Evolutionary conservation across 2,329 filamentous ascomycete species (phyloP).

Genomic region (Aspergillus thermomutatus): DNA sequence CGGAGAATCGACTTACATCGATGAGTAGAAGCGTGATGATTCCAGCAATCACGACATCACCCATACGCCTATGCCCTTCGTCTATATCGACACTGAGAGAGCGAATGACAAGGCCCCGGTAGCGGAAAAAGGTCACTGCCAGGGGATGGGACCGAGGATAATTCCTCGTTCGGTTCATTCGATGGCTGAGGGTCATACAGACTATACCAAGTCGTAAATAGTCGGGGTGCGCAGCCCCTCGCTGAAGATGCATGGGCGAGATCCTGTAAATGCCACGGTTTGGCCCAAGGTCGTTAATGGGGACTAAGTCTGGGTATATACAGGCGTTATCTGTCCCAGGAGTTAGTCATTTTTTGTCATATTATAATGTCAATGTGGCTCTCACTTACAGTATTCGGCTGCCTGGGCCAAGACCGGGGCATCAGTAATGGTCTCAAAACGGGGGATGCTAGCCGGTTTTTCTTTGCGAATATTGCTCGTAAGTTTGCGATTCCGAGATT

Average conservation of each 20-base stretch:
- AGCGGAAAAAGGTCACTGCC: slow-evolving; percentile 24
- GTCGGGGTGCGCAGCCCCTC: slow-evolving; percentile 21
- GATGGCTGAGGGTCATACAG: slow-evolving; percentile 34
- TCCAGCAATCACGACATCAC: slow-evolving; percentile 30
- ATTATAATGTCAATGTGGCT: neutral
- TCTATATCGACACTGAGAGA: slow-evolving; percentile 28
- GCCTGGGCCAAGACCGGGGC: slow-evolving; percentile 21
- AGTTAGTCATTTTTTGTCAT: neutral
- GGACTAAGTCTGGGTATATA: slow-evolving; percentile 28
- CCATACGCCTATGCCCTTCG: slow-evolving; percentile 12
- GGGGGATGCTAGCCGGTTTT: neutral
- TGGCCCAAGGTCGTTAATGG: slow-evolving; percentile 20
- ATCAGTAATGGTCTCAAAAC: slow-evolving; percentile 7
- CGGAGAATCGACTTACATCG: slow-evolving; percentile 24
- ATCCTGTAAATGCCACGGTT: slow-evolving; percentile 26
- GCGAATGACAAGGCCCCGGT: slow-evolving; percentile 30
- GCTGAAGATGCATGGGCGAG: slow-evolving; percentile 15
- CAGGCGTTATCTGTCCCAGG: slow-evolving; percentile 25
- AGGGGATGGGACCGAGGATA: slow-evolving; percentile 16
- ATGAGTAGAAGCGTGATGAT: slow-evolving; percentile 30
- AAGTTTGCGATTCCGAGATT: neutral
- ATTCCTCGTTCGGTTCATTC: slow-evolving; percentile 26
- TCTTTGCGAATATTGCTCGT: neutral
- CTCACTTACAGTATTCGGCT: slow-evolving; percentile 29
- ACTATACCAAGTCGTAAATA: slow-evolving; percentile 27